Evolutionary conservation across 768 basidiomycete species (phyloP).

Genomic region (Pleurotus cornucopiae): DNA sequence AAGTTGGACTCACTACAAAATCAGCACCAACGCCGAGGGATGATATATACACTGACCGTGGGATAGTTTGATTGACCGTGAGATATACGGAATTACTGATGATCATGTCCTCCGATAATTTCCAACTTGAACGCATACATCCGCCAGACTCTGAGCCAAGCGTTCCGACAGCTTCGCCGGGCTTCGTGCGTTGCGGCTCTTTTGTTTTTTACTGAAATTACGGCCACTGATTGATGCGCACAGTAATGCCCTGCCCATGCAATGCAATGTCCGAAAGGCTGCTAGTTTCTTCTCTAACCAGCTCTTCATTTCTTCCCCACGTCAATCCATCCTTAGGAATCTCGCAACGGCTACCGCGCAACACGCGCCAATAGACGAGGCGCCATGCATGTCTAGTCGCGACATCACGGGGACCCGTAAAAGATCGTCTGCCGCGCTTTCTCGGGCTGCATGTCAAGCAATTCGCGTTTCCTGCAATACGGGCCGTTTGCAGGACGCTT

Average conservation of each 20-base stretch:
- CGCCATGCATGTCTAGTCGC: neutral
- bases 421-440: constrained; percentile 16
- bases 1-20: constrained; percentile 10
- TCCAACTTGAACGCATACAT: neutral
- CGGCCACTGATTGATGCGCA: constrained; percentile 1
- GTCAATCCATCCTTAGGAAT: constrained; percentile 2
- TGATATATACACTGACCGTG: neutral
- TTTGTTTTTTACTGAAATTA: neutral
- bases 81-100: neutral
- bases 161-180: constrained; percentile 5
- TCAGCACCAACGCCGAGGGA: neutral
- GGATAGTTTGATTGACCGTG: neutral
- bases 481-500: constrained; percentile 45
- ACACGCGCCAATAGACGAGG: neutral
- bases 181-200: constrained; percentile 2
- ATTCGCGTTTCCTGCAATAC: constrained; percentile 41
- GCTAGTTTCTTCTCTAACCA: constrained; percentile 29
- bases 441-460: constrained; percentile 37
- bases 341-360: constrained; percentile 9
- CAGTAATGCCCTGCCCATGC: constrained; percentile 69
- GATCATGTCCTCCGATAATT: neutral
- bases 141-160: constrained; percentile 1
- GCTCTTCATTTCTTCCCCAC: constrained; percentile 7
- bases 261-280: constrained; percentile 58
- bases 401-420: neutral